phyloP scores from a whole-genome alignment of 768 basidiomycete genomes.

The Mycena rebaudengoi region DNA sequence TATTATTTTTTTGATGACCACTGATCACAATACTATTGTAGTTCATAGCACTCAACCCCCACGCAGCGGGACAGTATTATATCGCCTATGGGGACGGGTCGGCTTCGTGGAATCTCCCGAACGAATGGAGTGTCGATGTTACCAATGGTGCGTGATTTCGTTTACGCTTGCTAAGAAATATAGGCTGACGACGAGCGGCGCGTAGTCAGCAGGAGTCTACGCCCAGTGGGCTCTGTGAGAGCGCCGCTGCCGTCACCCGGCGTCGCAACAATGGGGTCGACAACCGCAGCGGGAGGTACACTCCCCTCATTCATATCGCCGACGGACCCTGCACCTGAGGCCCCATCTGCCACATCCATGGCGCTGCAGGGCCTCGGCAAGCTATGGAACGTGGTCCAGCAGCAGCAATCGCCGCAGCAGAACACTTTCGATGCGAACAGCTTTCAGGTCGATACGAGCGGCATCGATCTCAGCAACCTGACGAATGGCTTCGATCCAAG shows the following conservation, averaged over 20 bases:
- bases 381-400: slow-evolving; percentile 20
- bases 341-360: background rate
- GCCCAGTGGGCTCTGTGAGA: background rate
- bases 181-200: no score
- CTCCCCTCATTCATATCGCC: background rate
- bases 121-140: slow-evolving; percentile 19
- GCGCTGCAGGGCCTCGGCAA: slow-evolving; percentile 18
- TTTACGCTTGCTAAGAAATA: no score
- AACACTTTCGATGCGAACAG: slow-evolving; percentile 6
- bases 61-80: slow-evolving; percentile 24
- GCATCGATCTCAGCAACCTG: slow-evolving; percentile 2
- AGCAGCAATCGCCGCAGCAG: slow-evolving; percentile 1
- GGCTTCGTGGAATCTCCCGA: slow-evolving; percentile 25
- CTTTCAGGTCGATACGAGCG: background rate
- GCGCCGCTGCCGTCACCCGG: background rate
- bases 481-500: slow-evolving; percentile 10
- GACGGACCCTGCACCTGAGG: background rate
- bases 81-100: slow-evolving; percentile 22
- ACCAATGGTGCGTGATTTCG: no score
- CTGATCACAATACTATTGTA: background rate
- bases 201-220: slow-evolving; percentile 20
- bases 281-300: background rate
- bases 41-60: slow-evolving; percentile 23
- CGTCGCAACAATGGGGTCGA: background rate
- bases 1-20: background rate